Evolutionary conservation across 2,329 filamentous ascomycete genomes (phyloP), one percentile per base, ranked within the genome.

Genomic region (Ophiostoma piceae): DNA sequence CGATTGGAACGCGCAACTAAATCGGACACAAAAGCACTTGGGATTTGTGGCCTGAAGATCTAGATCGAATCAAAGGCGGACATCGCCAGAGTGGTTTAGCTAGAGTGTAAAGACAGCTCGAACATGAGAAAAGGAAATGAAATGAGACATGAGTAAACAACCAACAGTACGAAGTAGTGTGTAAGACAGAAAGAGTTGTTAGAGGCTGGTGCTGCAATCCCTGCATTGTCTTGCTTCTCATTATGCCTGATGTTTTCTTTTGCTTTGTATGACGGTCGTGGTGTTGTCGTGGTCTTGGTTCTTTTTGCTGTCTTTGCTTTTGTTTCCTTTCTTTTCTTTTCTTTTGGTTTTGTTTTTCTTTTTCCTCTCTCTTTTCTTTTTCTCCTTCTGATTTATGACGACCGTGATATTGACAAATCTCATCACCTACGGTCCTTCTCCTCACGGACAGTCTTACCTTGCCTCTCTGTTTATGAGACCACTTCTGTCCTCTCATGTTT

Each of bases 141-240:
- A 57, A 57, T 22, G 16, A 47, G 19, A 47, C 19, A 47, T 47
- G 43, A 47, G 19, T 19, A 19, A 47, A n/a, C 16, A 47, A 19
- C 16, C 43, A 47, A 19, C 16, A 47, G 19, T 19, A 14, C 11
- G 9, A 57, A 16, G 32, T 29, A 29, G 26, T 29, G 26, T 26
- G 35, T 16, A 19, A 67, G 32, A 39, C 16, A 57, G 43, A 47
- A 47, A 19, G 35, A 29, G 29, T 54, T 22, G 65, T 29, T 57
- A 69, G 32, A 64, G 62, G 62, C 62, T 65, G 62, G 62, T 64
- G 29, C 62, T 65, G 62, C 35, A 65, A 65, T 65, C 68, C 64
- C 65, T 69, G 64, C 68, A 67, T 29, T 65, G 62, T 65, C 62
- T 54, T 39, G 19, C 39, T 19, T 29, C 43, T 14, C 16, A n/a